Percentiles rank a stretch among this genome's conserved stretches.
These are phyloP conservation scores for Malassezia obtusa DNA, from an alignment of 1,284 basidiomycete species.

Conservation along the genomic window DNA sequence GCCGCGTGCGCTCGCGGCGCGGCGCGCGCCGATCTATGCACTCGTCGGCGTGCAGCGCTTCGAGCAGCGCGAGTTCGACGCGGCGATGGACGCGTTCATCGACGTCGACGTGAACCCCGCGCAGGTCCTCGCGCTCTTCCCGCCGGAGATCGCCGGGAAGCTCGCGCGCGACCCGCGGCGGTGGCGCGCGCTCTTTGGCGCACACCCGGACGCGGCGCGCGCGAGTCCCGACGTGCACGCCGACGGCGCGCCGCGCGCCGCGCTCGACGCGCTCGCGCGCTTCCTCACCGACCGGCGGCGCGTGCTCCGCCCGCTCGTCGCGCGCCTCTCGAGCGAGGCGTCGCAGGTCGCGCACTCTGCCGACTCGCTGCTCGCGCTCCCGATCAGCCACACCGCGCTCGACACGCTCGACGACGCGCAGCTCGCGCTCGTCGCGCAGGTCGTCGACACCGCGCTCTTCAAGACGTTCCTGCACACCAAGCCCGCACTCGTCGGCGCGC, in stretches of 20 bases:
- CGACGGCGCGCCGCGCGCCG: neutral
- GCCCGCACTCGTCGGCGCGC: constrained; percentile 70
- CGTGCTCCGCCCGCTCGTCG: constrained; percentile 25
- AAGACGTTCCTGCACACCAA: constrained; percentile 79
- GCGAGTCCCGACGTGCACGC: neutral
- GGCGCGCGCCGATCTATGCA: constrained; percentile 52
- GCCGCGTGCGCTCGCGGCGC: constrained; percentile 53
- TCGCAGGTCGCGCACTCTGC: neutral
- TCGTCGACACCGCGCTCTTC: constrained; percentile 90
- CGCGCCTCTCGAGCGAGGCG: constrained; percentile 21
- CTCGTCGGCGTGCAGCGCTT: constrained; percentile 63
- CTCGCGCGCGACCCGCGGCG: constrained; percentile 59
- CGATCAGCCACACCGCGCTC: constrained; percentile 23
- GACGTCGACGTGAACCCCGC: constrained; percentile 83
- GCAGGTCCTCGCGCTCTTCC: constrained; percentile 82
- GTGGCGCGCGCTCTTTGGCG: constrained; percentile 83
- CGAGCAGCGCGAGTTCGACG: constrained; percentile 59
- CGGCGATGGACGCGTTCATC: constrained; percentile 77
- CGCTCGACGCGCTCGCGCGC: constrained; percentile 40
- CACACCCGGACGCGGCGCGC: neutral
- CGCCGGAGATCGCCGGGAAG: constrained; percentile 67
- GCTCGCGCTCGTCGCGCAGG: constrained; percentile 60
- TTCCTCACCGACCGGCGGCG: constrained; percentile 45
- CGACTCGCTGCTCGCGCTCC: constrained; percentile 23
- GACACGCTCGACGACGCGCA: constrained; percentile 21